Evolutionary conservation across 805 yeast genomes (phyloP).

Genomic region (Starmera caribaea): DNA sequence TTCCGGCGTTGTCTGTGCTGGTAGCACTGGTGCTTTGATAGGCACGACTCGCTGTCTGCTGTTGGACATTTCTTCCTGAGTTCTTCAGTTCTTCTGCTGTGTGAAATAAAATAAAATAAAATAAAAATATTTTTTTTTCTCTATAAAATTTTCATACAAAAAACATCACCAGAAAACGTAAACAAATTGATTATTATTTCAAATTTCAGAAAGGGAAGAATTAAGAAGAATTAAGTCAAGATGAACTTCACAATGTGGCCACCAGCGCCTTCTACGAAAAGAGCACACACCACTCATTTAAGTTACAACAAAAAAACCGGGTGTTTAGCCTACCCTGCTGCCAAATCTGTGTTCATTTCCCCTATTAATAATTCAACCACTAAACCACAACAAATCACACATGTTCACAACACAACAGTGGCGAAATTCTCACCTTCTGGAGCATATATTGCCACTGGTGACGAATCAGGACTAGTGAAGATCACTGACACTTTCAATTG

Average conservation of each 20-base stretch:
- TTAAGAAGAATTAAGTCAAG: conserved; percentile 14
- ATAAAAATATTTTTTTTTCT: no score
- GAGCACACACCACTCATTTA: conserved; percentile 62
- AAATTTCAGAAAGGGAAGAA: no score
- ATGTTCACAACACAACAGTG: conserved; percentile 52
- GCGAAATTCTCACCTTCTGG: conserved; percentile 89
- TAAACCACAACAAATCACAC: conserved; percentile 38
- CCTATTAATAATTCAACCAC: conserved; percentile 28
- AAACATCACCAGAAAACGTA: neutral
- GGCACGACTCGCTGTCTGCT: conserved; percentile 54
- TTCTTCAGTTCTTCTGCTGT: neutral
- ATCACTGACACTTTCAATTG: conserved; percentile 71
- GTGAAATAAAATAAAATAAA: neutral
- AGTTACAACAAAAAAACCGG: conserved; percentile 65
- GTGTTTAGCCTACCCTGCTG: conserved; percentile 71
- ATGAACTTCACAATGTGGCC: conserved; percentile 36
- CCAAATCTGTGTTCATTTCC: conserved; percentile 69
- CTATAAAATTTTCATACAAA: neutral
- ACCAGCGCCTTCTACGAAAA: conserved; percentile 71
- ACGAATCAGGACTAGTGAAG: conserved; percentile 78
- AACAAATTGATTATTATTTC: neutral
- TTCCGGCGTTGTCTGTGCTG: conserved; percentile 83
- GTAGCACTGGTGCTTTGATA: conserved; percentile 64
- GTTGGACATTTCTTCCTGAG: conserved; percentile 54
- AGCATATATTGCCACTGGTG: conserved; percentile 85